phyloP scores from a whole-genome alignment of 1,139 yeast species.

The Spathaspora sp. region DNA sequence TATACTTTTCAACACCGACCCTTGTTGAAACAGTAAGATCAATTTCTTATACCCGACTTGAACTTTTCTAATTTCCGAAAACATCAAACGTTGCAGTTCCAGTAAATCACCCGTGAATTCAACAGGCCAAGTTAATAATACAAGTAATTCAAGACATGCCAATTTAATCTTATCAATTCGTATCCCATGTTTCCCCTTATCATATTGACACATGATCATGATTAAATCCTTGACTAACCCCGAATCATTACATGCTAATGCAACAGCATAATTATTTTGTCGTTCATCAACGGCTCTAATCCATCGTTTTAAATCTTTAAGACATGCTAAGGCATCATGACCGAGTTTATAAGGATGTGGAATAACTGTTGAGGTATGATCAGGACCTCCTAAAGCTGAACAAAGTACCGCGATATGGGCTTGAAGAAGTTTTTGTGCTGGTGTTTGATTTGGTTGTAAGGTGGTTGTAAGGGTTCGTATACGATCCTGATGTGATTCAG shows the following conservation, averaged over 20 bases:
- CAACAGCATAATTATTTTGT: conserved; percentile 71
- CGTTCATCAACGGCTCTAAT: conserved; percentile 78
- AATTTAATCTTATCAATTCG: conserved; percentile 60
- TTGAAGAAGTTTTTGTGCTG: conserved; percentile 47
- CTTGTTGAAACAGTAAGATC: conserved; percentile 56
- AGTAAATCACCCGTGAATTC: conserved; percentile 46
- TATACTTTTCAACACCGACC: conserved; percentile 66
- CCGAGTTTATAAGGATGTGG: conserved; percentile 73
- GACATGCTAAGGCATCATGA: conserved; percentile 86
- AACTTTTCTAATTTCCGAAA: conserved; percentile 60
- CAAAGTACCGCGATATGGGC: conserved; percentile 73
- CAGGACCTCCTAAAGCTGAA: conserved; percentile 82
- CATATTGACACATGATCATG: conserved; percentile 79
- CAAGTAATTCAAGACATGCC: conserved; percentile 75
- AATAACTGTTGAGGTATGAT: conserved; percentile 44
- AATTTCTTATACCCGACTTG: conserved; percentile 73
- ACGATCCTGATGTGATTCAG: conserved; percentile 20
- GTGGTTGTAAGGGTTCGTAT: conserved; percentile 27
- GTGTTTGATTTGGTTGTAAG: conserved; percentile 37
- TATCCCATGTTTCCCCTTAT: conserved; percentile 34
- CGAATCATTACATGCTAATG: conserved; percentile 82
- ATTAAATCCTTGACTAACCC: conserved; percentile 76
- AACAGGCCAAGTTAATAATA: conserved; percentile 85
- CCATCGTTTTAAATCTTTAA: conserved; percentile 88
- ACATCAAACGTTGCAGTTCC: conserved; percentile 56